Base-by-base conservation (phyloP, 2,329 filamentous ascomycete species). In the Aciculosporium take region DNA sequence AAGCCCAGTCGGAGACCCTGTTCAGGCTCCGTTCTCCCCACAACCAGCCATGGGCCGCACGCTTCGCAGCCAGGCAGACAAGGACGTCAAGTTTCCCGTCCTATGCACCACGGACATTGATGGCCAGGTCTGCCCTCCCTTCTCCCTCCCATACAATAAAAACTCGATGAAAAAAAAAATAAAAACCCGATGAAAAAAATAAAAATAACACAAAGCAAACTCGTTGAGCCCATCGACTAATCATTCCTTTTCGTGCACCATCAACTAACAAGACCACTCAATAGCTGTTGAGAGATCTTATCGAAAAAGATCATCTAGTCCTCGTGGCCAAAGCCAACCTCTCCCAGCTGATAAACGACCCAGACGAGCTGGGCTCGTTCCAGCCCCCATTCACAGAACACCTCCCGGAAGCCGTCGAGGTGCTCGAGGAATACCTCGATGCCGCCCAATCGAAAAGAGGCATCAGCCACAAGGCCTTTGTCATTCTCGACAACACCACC, bases 21-120 rank as follows among this genome's bases (percentile, higher is more conserved):
- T 7, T 29, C 27, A 13, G 12, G 12, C 27, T 29, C 12, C 27
- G 7, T 12, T 9, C 15, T 21, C n/a, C n/a, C n/a, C n/a, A n/a
- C n/a, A n/a, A n/a, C 23, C 17, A 10, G 30, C 8, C 37, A 39
- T 39, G 37, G 25, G 37, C 5, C 21, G 15, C n/a, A 39, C 37
- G 4, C 25, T 39, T 5, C 37, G 37, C 27, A 39, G 37, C 25
- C 25, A 39, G 25, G 13, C 37, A 9, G 27, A 15, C 17, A 30
- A 39, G 10, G n/a, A 29, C 25, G 37, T 39, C 37, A 39, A 39
- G 25, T 39, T 30, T 10, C 37, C 37, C 6, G 15, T 39, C 37
- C 25, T 39, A 7, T 29, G 24, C 37, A 39, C 37, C 25, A 17
- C 27, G 17, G 37, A 31, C 25, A 21, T 39, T 10, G 37, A 39